Evolutionary conservation across 2,329 filamentous ascomycete species (phyloP), one percentile per base, ranked within the genome.

Genomic region (Emergomyces pasteurianus): DNA sequence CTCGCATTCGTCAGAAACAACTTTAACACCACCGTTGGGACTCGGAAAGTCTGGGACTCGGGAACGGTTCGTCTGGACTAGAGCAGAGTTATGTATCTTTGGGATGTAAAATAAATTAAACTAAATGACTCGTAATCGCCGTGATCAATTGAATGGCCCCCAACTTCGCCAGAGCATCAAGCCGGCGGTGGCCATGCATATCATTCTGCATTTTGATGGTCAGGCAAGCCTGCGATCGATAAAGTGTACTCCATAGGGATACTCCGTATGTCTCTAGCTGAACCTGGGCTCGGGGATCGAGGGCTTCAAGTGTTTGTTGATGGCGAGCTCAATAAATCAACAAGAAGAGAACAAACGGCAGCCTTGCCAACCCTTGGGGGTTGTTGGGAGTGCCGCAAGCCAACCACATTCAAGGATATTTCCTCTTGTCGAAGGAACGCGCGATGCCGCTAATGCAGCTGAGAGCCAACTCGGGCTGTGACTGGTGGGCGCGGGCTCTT

Each of bases 391-490:
- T 18, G 49, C 16, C 18, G 16, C 36, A 34, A 40, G 53, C 53
- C 53, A 42, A 56, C 53, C 36, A 42, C n/a, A 56, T 16, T 16
- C 18, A 26, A 16, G 16, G 49, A 34, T 34, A 52, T 52, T 34
- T 34, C 10, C 14, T 16, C 31, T 36, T 5, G 31, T 42, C n/a
- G n/a, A 56, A 56, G 38, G n/a, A 40, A 9, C 31, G 28, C 31
- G 46, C 50, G 50, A 56, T 26, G 21, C 53, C 23, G 23, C 54
- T 57, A 57, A 57, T 57, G 54, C 54, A 57, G 53, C 53, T 56
- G 53, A 56, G 53, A 42, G 31, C 21, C 14, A 40, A 42, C 53
- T 23, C 53, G 21, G 16, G 53, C 36, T 42, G 34, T 56, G 21
- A 56, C n/a, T 56, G 53, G 53, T 56, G 34, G 36, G 42, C 5